Evolutionary conservation across 345 rosid species (phyloP).

Genomic region (Citrus cavaleriei): DNA sequence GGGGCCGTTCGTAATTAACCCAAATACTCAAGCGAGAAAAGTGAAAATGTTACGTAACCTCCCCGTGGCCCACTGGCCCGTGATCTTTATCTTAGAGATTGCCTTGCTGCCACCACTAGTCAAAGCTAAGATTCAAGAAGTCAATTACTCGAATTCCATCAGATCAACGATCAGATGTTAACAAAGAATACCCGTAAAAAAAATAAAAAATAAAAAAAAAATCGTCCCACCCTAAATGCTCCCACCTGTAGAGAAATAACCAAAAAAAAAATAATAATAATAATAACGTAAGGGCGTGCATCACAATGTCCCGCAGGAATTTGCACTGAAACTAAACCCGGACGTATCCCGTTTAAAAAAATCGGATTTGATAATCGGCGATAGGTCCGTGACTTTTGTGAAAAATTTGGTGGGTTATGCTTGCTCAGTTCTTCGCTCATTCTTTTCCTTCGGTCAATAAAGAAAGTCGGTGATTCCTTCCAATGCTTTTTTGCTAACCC

Average conservation of each 20-base stretch:
- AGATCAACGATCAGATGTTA: not conserved
- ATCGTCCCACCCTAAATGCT: not conserved
- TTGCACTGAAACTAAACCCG: constrained; percentile 59
- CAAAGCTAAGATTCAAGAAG: not conserved
- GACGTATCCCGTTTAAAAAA: constrained; percentile 46
- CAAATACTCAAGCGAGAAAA: not conserved
- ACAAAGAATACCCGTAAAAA: not conserved
- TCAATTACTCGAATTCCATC: not conserved
- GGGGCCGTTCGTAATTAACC: not conserved
- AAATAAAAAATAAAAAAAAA: too few relatives aligned
- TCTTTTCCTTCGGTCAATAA: constrained; percentile 23
- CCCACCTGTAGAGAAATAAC: not conserved
- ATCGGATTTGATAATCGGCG: constrained; percentile 70
- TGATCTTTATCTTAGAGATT: not conserved
- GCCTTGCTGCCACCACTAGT: too few relatives aligned
- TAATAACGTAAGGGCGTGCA: constrained; percentile 18
- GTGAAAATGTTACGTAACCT: not conserved
- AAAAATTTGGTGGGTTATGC: constrained; percentile 4
- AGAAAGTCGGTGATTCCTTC: constrained; percentile 29
- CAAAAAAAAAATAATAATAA: not conserved
- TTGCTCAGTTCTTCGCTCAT: not conserved
- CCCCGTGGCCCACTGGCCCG: not conserved
- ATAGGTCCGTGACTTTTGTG: constrained; percentile 57
- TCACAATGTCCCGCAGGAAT: constrained; percentile 29
- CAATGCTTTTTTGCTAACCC: constrained; percentile 34